A percentile compares a stretch with the other conserved stretches of the same genome.
These are phyloP conservation scores for Lycium ferocissimum DNA, from an alignment of 257 asterid genomes.

Conservation along the genomic window DNA sequence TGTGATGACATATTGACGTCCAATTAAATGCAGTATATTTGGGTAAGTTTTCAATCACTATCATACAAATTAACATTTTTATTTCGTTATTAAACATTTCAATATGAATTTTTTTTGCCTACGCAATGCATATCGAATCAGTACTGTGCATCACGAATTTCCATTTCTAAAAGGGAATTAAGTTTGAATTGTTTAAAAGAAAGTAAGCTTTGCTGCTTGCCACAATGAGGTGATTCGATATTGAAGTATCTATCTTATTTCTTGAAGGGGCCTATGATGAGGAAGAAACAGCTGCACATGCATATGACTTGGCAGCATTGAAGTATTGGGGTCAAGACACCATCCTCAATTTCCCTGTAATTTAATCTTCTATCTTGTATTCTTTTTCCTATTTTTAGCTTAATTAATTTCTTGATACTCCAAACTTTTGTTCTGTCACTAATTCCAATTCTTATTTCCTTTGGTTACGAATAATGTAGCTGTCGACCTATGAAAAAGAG, in stretches of 20 bases:
- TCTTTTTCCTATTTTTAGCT: neutral
- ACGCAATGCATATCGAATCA: neutral
- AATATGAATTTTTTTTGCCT: neutral
- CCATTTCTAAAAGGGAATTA: neutral
- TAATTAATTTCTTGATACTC: neutral
- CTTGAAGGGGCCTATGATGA: slow-evolving; percentile 86
- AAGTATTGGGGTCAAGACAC: slow-evolving; percentile 96
- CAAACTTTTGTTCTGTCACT: neutral
- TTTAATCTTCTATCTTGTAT: neutral
- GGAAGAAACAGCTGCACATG: slow-evolving; percentile 97
- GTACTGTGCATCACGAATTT: neutral
- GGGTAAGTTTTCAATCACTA: slow-evolving; percentile 55
- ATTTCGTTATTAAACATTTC: slow-evolving; percentile 5
- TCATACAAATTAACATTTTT: slow-evolving; percentile 29
- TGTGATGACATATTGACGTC: neutral
- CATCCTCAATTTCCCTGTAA: slow-evolving; percentile 82
- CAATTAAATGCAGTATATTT: slow-evolving; percentile 77
- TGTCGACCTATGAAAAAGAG: slow-evolving; percentile 68
- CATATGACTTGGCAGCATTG: slow-evolving; percentile 96
- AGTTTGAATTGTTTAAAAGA: neutral
- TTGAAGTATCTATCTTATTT: slow-evolving; percentile 31
- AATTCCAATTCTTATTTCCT: neutral
- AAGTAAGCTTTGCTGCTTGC: neutral
- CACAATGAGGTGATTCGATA: neutral
- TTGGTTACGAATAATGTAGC: slow-evolving; percentile 38